Conservation (phyloP, 352 stramenopile genomes). For the Phytophthora pluvialis region DNA sequence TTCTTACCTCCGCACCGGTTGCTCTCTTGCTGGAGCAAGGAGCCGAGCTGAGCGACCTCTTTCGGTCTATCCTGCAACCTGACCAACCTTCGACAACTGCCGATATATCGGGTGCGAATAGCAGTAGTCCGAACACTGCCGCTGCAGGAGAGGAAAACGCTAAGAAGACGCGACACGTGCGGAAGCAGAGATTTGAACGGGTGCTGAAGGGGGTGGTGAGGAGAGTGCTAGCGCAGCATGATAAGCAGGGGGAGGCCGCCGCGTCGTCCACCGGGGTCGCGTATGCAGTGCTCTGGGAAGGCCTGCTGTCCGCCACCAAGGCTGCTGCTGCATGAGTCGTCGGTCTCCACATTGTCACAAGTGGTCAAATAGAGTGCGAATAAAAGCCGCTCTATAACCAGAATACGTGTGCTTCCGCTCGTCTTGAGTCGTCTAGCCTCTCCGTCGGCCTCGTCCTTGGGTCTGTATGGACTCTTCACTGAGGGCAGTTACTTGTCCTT, state of each 20-base stretch:
- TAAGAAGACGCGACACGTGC: conserved; percentile 4
- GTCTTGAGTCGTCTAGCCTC: not conserved
- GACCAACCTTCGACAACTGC: conserved; percentile 1
- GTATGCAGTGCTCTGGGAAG: conserved; percentile 13
- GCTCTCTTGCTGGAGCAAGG: conserved; percentile 15
- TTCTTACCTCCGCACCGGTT: conserved; percentile 29
- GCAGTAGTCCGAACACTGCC: not conserved
- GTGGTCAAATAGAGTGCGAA: not conserved
- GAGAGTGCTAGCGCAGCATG: conserved; percentile 17
- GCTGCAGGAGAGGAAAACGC: conserved; percentile 8
- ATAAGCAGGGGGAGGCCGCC: conserved; percentile 5
- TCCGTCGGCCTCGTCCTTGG: not conserved
- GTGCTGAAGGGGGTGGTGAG: conserved; percentile 31
- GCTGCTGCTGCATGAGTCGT: conserved; percentile 22
- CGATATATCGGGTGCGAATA: not conserved
- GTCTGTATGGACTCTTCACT: not conserved
- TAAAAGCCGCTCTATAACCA: conserved; percentile 25
- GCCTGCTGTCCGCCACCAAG: conserved; percentile 19
- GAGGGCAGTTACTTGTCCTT: conserved; percentile 37
- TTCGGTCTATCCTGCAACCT: conserved; percentile 17
- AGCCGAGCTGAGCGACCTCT: conserved; percentile 23
- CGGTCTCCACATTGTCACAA: not conserved
- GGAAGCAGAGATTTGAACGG: conserved; percentile 16
- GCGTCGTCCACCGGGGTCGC: not conserved
- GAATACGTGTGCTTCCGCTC: conserved; percentile 9